Evolutionary conservation across 805 yeast species (phyloP), one percentile per base, ranked within the genome.

Genomic region (Hanseniaspora jakobsenii): DNA sequence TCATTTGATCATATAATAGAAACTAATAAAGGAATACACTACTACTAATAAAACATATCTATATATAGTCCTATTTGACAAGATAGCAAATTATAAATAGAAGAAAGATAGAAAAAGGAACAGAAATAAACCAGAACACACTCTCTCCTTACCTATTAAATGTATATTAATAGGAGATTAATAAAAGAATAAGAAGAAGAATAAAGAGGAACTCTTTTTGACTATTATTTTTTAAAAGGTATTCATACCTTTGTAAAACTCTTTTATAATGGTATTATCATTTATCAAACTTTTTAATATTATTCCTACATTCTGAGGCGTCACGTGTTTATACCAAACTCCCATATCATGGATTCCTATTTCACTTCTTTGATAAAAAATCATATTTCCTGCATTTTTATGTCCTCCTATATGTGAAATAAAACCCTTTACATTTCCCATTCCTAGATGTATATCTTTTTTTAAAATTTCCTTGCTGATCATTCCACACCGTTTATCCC

Each of bases 371-470:
- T 66, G 65, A 50, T 77, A 75, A 40, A 72, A 70, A 2, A 82
- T 62, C 12, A 84, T 74, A 54, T 84, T 84, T 0, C 94, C 94
- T 1, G 95, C 94, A 59, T 74, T 84, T 2, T 60, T 82, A 57
- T 84, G 95, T 0, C 95, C 95, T 1, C 94, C 93, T 32, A 84
- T 66, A 57, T 84, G 95, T 10, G 87, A 77, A 0, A 80, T 65
- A 6, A 72, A 54, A 0, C 84, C 86, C 10, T 24, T 24, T 27
- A 78, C 64, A 28, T 60, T 58, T 2, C 62, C 50, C 4, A 64
- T 63, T 2, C 49, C 18, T 14, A 32, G 23, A 10, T 50, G 28
- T 1, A 36, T 35, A 8, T 30, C 31, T 9, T 26, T 37, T 1
- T 13, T 21, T 1, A 32, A 14, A 1, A 28, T 14, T 28, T 38